phyloP scores from a whole-genome alignment of 768 basidiomycete species.

The Dioszegia hungarica region DNA sequence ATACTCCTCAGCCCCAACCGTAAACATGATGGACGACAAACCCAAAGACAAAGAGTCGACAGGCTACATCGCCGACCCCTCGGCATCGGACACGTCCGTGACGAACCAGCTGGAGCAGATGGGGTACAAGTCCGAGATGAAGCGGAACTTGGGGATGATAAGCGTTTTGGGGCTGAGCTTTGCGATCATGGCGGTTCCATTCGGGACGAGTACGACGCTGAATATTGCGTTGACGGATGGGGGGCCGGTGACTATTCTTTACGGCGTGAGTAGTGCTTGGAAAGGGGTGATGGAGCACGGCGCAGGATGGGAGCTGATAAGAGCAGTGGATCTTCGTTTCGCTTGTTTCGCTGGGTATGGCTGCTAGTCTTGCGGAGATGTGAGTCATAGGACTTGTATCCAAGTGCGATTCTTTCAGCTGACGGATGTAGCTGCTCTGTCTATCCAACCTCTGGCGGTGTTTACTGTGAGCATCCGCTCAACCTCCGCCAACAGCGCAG shows the following conservation, averaged over 20 bases:
- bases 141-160: conserved; percentile 39
- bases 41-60: not conserved
- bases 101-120: conserved; percentile 27
- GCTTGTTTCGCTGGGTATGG: conserved; percentile 29
- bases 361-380: conserved; percentile 40
- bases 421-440: conserved; percentile 31
- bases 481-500: not conserved
- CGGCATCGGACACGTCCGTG: conserved; percentile 1
- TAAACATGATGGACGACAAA: not conserved
- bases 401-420: not conserved
- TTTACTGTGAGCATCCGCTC: conserved; percentile 33
- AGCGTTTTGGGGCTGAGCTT: conserved; percentile 38
- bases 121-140: conserved; percentile 43
- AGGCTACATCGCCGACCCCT: not conserved
- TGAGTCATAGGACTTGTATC: not conserved
- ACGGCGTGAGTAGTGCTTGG: conserved; percentile 27
- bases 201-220: conserved; percentile 35
- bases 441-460: conserved; percentile 43
- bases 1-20: not conserved
- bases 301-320: not conserved
- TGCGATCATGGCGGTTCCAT: conserved; percentile 45
- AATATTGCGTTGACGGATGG: conserved; percentile 42
- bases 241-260: conserved; percentile 42
- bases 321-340: conserved; percentile 38
- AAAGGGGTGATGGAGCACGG: not conserved